Percentiles rank a stretch among this genome's conserved stretches.
Conservation (phyloP, 202 grass and related monocot genomes). For the Miscanthus sacchariflorus region DNA sequence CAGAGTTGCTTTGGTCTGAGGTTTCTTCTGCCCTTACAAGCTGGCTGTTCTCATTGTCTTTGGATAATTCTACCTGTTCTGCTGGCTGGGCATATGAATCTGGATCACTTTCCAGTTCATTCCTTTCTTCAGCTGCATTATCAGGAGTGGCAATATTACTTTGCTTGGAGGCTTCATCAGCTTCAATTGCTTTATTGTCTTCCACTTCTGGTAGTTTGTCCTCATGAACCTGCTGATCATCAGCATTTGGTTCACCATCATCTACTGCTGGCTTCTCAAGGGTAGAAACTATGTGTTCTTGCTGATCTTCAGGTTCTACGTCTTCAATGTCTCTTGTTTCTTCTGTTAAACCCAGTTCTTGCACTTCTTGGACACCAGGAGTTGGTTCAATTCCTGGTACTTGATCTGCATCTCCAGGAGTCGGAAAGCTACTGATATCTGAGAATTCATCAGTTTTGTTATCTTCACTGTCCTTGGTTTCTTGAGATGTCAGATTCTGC, state of each 20-base stretch:
- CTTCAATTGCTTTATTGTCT: slow-evolving; percentile 48
- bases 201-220: slow-evolving; percentile 36
- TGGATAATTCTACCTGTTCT: slow-evolving; percentile 24
- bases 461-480: slow-evolving; percentile 39
- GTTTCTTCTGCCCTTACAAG: slow-evolving; percentile 44
- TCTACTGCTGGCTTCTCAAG: slow-evolving; percentile 35
- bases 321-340: slow-evolving; percentile 27
- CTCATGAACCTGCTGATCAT: slow-evolving; percentile 40
- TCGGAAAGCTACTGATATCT: not conserved
- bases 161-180: slow-evolving; percentile 27
- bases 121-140: slow-evolving; percentile 45
- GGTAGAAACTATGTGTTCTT: slow-evolving; percentile 37
- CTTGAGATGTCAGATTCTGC: slow-evolving; percentile 35
- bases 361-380: slow-evolving; percentile 34
- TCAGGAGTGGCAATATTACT: slow-evolving; percentile 30
- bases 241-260: slow-evolving; percentile 33
- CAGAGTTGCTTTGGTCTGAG: slow-evolving; percentile 27
- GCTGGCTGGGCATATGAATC: slow-evolving; percentile 39
- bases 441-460: slow-evolving; percentile 21
- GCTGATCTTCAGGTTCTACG: slow-evolving; percentile 19
- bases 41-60: slow-evolving; percentile 27
- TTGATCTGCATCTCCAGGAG: slow-evolving; percentile 20
- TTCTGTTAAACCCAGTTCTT: slow-evolving; percentile 37
- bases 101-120: slow-evolving; percentile 38
- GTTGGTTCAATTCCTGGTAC: slow-evolving; percentile 9